These are phyloP conservation scores for Rhizopus microsporus DNA, from an alignment of 371 early-diverging fungal species.

Conservation along the genomic window DNA sequence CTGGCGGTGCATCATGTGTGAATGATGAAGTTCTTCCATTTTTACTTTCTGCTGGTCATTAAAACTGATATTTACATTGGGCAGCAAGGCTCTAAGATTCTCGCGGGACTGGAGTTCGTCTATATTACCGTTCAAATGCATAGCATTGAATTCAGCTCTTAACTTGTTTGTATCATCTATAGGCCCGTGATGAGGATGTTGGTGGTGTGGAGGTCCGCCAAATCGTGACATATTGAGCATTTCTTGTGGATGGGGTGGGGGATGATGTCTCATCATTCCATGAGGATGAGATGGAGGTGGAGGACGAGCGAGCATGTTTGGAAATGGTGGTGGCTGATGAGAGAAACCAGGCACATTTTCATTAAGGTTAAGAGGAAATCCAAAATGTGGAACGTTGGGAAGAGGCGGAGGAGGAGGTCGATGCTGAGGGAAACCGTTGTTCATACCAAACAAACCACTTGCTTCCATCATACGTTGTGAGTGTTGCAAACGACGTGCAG, in stretches of 20 bases:
- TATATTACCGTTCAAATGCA: constrained; percentile 13
- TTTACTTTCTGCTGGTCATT: constrained; percentile 29
- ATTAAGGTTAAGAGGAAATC: constrained; percentile 15
- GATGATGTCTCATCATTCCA: constrained; percentile 27
- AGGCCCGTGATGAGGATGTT: constrained; percentile 6
- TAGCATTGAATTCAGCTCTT: constrained; percentile 19
- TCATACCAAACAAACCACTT: constrained; percentile 41
- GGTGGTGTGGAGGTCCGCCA: constrained; percentile 5
- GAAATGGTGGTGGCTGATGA: constrained; percentile 10
- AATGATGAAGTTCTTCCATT: constrained; percentile 19
- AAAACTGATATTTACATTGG: constrained; percentile 73
- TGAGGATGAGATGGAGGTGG: constrained; percentile 24
- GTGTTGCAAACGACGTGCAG: constrained; percentile 49
- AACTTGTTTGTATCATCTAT: constrained; percentile 11
- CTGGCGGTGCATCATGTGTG: constrained; percentile 18
- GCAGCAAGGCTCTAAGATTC: constrained; percentile 65
- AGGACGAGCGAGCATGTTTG: constrained; percentile 30
- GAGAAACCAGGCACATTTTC: constrained; percentile 11
- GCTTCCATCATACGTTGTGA: constrained; percentile 57
- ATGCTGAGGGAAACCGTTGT: constrained; percentile 20
- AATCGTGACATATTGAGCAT: constrained; percentile 10
- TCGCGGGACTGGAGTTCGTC: constrained; percentile 39
- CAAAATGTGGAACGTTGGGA: constrained; percentile 20
- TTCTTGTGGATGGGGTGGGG: constrained; percentile 5
- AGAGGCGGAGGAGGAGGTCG: constrained; percentile 19